These are phyloP conservation scores for Dendrobium catenatum DNA, from an alignment of 106 monocot genomes.

Conservation along the genomic window DNA sequence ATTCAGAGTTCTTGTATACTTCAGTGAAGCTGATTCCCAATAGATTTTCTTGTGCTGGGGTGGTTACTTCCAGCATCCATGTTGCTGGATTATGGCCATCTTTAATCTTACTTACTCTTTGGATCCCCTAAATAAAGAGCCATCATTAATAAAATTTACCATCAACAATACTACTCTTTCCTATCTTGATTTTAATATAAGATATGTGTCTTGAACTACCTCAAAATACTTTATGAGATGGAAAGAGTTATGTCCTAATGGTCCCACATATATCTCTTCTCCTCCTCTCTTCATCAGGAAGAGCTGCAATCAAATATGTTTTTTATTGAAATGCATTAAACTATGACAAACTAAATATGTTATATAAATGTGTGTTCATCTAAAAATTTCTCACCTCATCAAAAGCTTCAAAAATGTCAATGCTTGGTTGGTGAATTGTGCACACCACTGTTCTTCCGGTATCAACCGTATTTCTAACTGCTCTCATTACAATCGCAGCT, in stretches of 20 bases:
- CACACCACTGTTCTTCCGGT: conserved; percentile 23
- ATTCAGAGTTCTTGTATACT: conserved; percentile 11
- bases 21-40: background rate
- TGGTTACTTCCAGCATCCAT: conserved; percentile 13
- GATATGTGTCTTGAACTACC: background rate
- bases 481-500: conserved; percentile 55
- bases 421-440: conserved; percentile 27
- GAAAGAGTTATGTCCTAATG: conserved; percentile 7
- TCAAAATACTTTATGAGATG: conserved; percentile 17
- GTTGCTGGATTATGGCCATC: conserved; percentile 9
- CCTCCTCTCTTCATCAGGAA: conserved; percentile 16
- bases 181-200: background rate
- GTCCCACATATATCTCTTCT: conserved; percentile 18
- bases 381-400: conserved; percentile 13
- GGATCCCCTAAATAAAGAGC: background rate
- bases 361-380: background rate
- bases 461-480: conserved; percentile 31
- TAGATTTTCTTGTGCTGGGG: conserved; percentile 7
- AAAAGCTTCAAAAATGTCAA: conserved; percentile 27
- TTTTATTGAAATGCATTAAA: background rate
- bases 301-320: background rate
- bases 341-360: background rate
- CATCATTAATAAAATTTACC: background rate
- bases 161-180: background rate
- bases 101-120: conserved; percentile 11